Evolutionary conservation across 371 early-diverging fungal genomes (phyloP), one percentile per base, ranked within the genome.

Genomic region (Nematocida homosporus): DNA sequence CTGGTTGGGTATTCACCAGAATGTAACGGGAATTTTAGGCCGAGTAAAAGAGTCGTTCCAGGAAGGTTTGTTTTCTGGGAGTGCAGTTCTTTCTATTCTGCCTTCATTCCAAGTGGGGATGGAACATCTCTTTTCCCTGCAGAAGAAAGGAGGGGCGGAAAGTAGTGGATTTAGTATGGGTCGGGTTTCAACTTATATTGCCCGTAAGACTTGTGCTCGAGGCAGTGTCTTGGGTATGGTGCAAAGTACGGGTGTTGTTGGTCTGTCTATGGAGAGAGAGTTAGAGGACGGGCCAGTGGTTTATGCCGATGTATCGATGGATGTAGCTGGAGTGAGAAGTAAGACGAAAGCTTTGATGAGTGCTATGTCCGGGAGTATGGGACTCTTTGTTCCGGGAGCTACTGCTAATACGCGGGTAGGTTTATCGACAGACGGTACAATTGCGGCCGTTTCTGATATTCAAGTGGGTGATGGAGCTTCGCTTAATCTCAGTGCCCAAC

Each of bases 361-460:
- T n/a, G 25, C 47, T n/a, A 20, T 72, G 20, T n/a, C 18, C 0
- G 47, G 25, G 5, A 27, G 30, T 10, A 23, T 61, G 38, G 75
- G 75, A 20, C n/a, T 50, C 6, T 25, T 47, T 34, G 50, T 72
- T 4, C 27, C 16, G 1, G 52, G 75, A 0, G 32, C 18, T 27
- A 6, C 16, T 0, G 23, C n/a, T n/a, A 72, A 40, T 20, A 72
- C 75, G 29, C 38, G 50, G 3, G 75, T 72, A 32, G 41, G 48
- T 23, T 52, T 50, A 0, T n/a, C 40, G 0, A 61, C 53, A 23
- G 32, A 72, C 20, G 75, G 75, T 27, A 34, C 41, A 0, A 29
- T 63, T 1, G 23, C 23, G n/a, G 75, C 40, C 6, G 66, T 42
- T n/a, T 72, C 75, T 25, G 75, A 72, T 57, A 72, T 72, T 30